Evolutionary conservation across 2,329 filamentous ascomycete species (phyloP), one percentile per base, ranked within the genome.

Genomic region (Pseudogymnoascus sp.): DNA sequence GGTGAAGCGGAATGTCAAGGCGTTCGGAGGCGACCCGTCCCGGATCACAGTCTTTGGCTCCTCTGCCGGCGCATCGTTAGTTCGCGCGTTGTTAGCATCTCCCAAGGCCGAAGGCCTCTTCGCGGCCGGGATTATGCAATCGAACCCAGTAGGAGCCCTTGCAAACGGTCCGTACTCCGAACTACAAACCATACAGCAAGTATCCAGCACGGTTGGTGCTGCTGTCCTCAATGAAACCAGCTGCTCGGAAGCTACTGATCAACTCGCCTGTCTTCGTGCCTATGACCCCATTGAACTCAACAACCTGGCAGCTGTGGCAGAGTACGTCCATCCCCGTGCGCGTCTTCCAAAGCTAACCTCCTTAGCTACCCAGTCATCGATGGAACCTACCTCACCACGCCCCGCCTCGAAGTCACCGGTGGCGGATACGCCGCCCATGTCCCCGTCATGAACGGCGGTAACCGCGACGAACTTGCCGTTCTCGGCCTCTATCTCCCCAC

Each of bases 11-110:
- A 75, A 82, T 66, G 78, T 82, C 43, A 61, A 68, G 6, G 70
- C 77, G 0, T 70, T 83, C 4, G 78, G 78, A 7, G 82, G 81
- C 14, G 78, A 83, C 64, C 73, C 75, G 3, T 71, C 69, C 2
- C 66, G 72, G 3, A 79, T 83, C 5, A 81, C 77, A 0, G 79
- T 79, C 3, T 78, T 78, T 74, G 81, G 81, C 2, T 77, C 82
- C 66, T 81, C 78, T 8, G 80, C 81, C 0, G 81, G 82, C 1
- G 81, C 78, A 1, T 81, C 14, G 76, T 79, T 6, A 11, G 81
- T 84, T 2, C 75, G 81, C 26, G 75, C 78, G 2, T 73, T 82
- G 3, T 75, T 83, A 2, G 79, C 79, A 4, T 80, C 79, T 12
- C 69, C 69, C n/a, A 69, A 69, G 53, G 63, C 67, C 4, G 61